Conservation (phyloP, 805 yeast species). For the Naumovozyma dairenensis region DNA sequence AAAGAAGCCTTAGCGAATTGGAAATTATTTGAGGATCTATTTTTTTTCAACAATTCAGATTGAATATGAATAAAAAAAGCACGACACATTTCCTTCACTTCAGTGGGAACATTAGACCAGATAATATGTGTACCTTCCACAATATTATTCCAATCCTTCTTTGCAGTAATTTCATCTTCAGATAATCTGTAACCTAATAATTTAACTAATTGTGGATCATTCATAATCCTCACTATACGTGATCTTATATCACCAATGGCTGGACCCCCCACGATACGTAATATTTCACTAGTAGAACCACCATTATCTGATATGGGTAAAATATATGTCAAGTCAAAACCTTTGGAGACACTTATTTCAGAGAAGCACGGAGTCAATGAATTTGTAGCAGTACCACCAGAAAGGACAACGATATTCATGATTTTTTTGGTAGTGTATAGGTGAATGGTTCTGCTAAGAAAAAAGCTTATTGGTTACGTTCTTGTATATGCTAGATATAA, state of each 20-base stretch:
- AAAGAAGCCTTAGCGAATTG: constrained; percentile 69
- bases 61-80: constrained; percentile 73
- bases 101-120: constrained; percentile 43
- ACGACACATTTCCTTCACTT: constrained; percentile 61
- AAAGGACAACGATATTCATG: constrained; percentile 36
- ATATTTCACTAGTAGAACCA: constrained; percentile 84
- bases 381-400: constrained; percentile 87
- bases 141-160: constrained; percentile 61
- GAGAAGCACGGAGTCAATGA: constrained; percentile 54
- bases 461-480: background rate
- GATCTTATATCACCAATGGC: constrained; percentile 91
- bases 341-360: constrained; percentile 30
- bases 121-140: constrained; percentile 69
- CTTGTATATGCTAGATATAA: background rate
- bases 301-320: constrained; percentile 89
- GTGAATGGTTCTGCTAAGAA: background rate
- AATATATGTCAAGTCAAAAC: constrained; percentile 36
- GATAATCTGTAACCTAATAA: constrained; percentile 26
- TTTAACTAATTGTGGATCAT: constrained; percentile 35
- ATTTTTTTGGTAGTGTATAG: background rate
- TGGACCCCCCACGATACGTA: constrained; percentile 84
- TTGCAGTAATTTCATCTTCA: constrained; percentile 38
- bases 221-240: constrained; percentile 63
- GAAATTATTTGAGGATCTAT: constrained; percentile 38
- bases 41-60: constrained; percentile 60